Base-by-base conservation (phyloP, 2,329 filamentous ascomycete species). In the Simplicillium aogashimaense region DNA sequence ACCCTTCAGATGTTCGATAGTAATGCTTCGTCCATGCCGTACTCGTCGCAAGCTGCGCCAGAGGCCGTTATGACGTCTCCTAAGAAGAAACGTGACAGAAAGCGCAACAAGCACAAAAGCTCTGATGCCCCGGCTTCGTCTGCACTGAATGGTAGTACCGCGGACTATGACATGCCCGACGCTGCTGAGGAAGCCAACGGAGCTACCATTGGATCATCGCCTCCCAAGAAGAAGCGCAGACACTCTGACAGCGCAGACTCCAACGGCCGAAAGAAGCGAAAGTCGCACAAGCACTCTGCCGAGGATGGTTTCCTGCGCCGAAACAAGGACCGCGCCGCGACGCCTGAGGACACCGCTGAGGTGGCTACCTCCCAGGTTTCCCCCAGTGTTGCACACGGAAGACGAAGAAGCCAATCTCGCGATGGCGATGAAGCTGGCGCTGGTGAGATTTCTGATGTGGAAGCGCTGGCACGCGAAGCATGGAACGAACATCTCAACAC, bases 1-100 rank as follows among this genome's bases (percentile, higher is more conserved):
- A 40, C 55, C 17, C 53, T 63, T 38, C 57, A 62, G 36, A 58
- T 63, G 51, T 63, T 63, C 39, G 57, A 63, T 43, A 63, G 59
- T 50, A 62, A 59, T 45, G 46, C 54, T 36, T 48, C 53, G 35
- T 48, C 53, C 33, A 47, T 48, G 12, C 52, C 56, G n/a, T 56
- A 54, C 36, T 53, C 56, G 7, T 56, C 58, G 7, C 54, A 56
- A 38, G 32, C 47, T 7, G 20, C 20, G 20, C 42, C 50, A 20
- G 38, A 43, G 16, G 32, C 40, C 17, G 25, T 45, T 7, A 25
- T 25, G 20, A 46, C 50, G 11, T 36, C 44, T 15, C 53, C 45
- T 38, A 59, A 54, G 41, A 46, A 52, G 17, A 59, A 56, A 38
- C 56, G 57, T 41, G 51, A 56, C 37, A 62, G 54, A 38, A 58